These are phyloP conservation scores for Pholiota microspora DNA, from an alignment of 768 basidiomycete species.

Conservation along the genomic window DNA sequence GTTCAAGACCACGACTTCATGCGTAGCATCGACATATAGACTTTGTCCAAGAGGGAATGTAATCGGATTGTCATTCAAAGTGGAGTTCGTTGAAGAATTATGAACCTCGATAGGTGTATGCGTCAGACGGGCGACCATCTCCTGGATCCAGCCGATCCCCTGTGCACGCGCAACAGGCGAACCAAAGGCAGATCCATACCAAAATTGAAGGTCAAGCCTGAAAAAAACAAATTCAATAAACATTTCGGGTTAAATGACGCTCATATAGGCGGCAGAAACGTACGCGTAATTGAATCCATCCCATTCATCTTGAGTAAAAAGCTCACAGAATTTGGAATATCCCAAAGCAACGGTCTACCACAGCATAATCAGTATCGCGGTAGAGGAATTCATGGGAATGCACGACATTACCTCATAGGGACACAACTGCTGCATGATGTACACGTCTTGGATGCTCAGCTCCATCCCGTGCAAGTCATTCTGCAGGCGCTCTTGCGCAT, in stretches of 20 bases:
- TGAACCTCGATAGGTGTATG: slow-evolving; percentile 66
- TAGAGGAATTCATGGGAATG: neutral
- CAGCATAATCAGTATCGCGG: neutral
- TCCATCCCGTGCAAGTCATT: slow-evolving; percentile 58
- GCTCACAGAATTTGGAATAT: slow-evolving; percentile 86
- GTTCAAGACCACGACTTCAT: slow-evolving; percentile 90
- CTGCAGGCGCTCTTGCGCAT: slow-evolving; percentile 61
- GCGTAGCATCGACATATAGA: slow-evolving; percentile 87
- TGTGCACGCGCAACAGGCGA: slow-evolving; percentile 75
- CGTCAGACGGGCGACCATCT: slow-evolving; percentile 80
- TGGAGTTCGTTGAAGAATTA: slow-evolving; percentile 84
- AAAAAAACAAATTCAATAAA: neutral
- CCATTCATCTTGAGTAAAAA: slow-evolving; percentile 93
- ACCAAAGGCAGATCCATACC: slow-evolving; percentile 78
- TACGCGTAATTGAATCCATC: slow-evolving; percentile 87
- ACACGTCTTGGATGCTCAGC: slow-evolving; percentile 66
- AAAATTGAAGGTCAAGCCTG: slow-evolving; percentile 50
- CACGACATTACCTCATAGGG: slow-evolving; percentile 65
- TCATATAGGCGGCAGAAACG: too few species aligned
- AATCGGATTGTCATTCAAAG: slow-evolving; percentile 63
- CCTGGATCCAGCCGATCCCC: slow-evolving; percentile 80
- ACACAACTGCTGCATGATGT: slow-evolving; percentile 78
- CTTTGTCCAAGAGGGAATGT: slow-evolving; percentile 72
- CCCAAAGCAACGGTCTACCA: slow-evolving; percentile 80
- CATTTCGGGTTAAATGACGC: too few species aligned